phyloP scores from a whole-genome alignment of 2,329 filamentous ascomycete genomes.

The Claviceps fusiformis region DNA sequence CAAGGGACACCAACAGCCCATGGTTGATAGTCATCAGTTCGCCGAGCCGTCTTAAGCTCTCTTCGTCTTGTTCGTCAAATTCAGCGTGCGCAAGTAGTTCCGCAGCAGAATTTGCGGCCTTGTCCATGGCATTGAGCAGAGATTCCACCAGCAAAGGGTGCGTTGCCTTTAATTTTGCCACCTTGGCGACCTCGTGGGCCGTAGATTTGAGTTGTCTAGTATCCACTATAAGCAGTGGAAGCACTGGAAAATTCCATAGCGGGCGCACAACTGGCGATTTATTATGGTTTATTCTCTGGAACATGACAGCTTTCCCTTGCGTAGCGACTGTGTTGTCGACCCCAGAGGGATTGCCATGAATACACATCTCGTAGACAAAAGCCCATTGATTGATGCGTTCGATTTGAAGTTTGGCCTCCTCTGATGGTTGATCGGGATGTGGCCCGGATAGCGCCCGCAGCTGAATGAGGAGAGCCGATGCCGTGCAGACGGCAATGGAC shows the following conservation, averaged over 20 bases:
- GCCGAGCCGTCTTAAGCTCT: conserved; percentile 60
- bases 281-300: conserved; percentile 64
- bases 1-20: conserved; percentile 76
- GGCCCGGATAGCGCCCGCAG: conserved; percentile 79
- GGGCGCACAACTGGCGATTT: conserved; percentile 65
- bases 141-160: conserved; percentile 67
- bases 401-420: conserved; percentile 79
- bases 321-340: conserved; percentile 95
- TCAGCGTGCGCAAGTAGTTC: conserved; percentile 42
- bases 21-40: conserved; percentile 91
- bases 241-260: conserved; percentile 77
- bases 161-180: conserved; percentile 53
- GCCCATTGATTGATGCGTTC: conserved; percentile 97
- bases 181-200: conserved; percentile 72
- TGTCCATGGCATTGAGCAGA: conserved; percentile 77
- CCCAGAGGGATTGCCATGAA: conserved; percentile 91
- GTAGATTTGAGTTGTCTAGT: conserved; percentile 83
- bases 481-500: conserved; percentile 83
- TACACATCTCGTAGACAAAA: conserved; percentile 92
- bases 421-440: conserved; percentile 76
- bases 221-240: conserved; percentile 81
- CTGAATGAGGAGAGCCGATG: conserved; percentile 73
- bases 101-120: conserved; percentile 44
- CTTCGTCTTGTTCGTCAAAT: conserved; percentile 52
- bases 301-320: conserved; percentile 87